phyloP scores from a whole-genome alignment of 768 basidiomycete species.

The Ramaria rubella region DNA sequence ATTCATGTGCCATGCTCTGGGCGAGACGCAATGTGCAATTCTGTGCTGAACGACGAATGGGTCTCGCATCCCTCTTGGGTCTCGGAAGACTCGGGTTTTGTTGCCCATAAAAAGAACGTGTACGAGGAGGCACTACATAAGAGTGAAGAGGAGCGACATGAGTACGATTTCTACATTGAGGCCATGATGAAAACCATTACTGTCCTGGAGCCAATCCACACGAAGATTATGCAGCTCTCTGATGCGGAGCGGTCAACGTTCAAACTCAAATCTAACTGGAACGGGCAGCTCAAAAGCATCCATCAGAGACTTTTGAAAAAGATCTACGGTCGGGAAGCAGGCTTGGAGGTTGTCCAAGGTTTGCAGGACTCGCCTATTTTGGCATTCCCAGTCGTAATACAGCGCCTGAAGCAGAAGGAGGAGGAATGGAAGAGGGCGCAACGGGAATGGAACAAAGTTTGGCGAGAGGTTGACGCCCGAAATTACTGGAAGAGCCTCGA shows the following conservation, averaged over 20 bases:
- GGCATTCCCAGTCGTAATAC: slow-evolving; percentile 85
- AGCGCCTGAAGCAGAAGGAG: slow-evolving; percentile 90
- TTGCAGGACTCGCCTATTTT: slow-evolving; percentile 90
- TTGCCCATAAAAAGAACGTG: slow-evolving; percentile 87
- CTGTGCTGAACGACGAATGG: slow-evolving; percentile 97
- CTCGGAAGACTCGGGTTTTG: slow-evolving; percentile 88
- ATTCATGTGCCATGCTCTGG: slow-evolving; percentile 86
- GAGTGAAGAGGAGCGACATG: slow-evolving; percentile 95
- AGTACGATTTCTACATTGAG: slow-evolving; percentile 98
- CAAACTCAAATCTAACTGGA: slow-evolving; percentile 85
- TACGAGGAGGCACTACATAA: slow-evolving; percentile 97
- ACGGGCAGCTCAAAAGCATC: slow-evolving; percentile 80
- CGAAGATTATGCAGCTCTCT: slow-evolving; percentile 74
- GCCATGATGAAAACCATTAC: slow-evolving; percentile 87
- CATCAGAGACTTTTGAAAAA: slow-evolving; percentile 95
- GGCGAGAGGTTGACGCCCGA: slow-evolving; percentile 92
- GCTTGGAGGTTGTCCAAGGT: slow-evolving; percentile 72
- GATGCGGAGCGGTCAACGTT: slow-evolving; percentile 73
- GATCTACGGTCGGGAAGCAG: slow-evolving; percentile 86
- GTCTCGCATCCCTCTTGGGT: slow-evolving; percentile 95
- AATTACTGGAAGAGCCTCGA: slow-evolving; percentile 94
- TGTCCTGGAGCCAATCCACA: slow-evolving; percentile 85
- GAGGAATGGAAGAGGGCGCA: slow-evolving; percentile 98
- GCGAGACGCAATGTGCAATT: slow-evolving; percentile 93
- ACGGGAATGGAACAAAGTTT: slow-evolving; percentile 97